Percentiles rank a stretch among this genome's conserved stretches.
Conservation (phyloP, 345 rosid genomes). For the Populus deltoides region DNA sequence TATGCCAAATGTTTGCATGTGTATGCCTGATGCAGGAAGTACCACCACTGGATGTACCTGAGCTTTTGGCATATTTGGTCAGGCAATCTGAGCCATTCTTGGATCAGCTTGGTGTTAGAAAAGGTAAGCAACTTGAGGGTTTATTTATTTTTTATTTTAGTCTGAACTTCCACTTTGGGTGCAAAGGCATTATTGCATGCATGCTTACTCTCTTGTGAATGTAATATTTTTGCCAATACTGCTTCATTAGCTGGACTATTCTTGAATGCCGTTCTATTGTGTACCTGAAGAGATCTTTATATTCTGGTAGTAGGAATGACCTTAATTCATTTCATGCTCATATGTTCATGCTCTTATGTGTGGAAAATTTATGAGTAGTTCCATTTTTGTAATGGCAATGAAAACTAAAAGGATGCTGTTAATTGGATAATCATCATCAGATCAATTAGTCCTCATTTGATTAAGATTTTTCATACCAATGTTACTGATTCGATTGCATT, state of each 20-base stretch:
- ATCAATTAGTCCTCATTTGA: too few relatives aligned
- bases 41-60: conserved; percentile 78
- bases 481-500: neutral
- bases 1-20: conserved; percentile 12
- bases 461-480: neutral
- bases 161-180: neutral
- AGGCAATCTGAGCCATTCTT: conserved; percentile 85
- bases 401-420: neutral
- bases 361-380: neutral
- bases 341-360: neutral
- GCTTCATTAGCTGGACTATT: neutral
- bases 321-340: neutral
- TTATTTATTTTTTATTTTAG: neutral
- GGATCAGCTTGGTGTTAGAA: conserved; percentile 86
- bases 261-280: neutral
- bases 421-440: neutral
- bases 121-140: conserved; percentile 40
- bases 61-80: conserved; percentile 85
- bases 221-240: neutral
- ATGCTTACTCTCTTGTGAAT: neutral
- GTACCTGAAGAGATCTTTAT: neutral
- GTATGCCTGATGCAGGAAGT: conserved; percentile 51
- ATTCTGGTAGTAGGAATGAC: neutral
- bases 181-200: neutral
- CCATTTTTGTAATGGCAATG: neutral